Conservation (phyloP, 164 flowering plant species). For the Stephania yunnanensis region DNA sequence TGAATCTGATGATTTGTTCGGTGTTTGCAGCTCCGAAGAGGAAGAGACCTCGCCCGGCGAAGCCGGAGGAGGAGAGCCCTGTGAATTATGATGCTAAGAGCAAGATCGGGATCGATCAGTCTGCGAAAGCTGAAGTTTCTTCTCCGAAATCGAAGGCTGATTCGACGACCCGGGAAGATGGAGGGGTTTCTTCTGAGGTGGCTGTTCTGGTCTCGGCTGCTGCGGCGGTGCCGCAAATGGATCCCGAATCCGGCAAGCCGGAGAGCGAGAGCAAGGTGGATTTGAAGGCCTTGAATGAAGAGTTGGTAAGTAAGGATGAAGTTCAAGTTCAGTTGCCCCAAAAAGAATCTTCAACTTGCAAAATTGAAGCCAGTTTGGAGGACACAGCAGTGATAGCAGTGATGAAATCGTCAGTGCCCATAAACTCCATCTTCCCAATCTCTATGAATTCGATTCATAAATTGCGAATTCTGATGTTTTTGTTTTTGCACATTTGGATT, state of each 20-base stretch:
- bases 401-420: slow-evolving; percentile 38
- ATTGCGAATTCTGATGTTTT: neutral
- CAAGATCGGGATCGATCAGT: slow-evolving; percentile 42
- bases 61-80: slow-evolving; percentile 50
- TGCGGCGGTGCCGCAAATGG: slow-evolving; percentile 16
- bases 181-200: slow-evolving; percentile 25
- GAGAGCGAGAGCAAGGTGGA: slow-evolving; percentile 26
- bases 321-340: slow-evolving; percentile 22
- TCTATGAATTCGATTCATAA: neutral
- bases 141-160: slow-evolving; percentile 45
- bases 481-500: neutral
- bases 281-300: slow-evolving; percentile 30
- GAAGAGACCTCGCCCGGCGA: slow-evolving; percentile 69
- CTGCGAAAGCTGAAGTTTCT: slow-evolving; percentile 33
- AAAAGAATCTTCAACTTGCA: slow-evolving; percentile 37
- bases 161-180: slow-evolving; percentile 34
- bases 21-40: slow-evolving; percentile 74
- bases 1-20: neutral
- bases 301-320: slow-evolving; percentile 26
- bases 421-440: neutral
- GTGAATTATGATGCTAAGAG: slow-evolving; percentile 19
- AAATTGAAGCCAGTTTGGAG: slow-evolving; percentile 29
- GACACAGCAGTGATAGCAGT: slow-evolving; percentile 18
- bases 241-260: slow-evolving; percentile 23
- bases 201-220: slow-evolving; percentile 13